These are phyloP conservation scores for Diaporthe citrichinensis DNA, from an alignment of 2,329 filamentous ascomycete species.

Conservation along the genomic window DNA sequence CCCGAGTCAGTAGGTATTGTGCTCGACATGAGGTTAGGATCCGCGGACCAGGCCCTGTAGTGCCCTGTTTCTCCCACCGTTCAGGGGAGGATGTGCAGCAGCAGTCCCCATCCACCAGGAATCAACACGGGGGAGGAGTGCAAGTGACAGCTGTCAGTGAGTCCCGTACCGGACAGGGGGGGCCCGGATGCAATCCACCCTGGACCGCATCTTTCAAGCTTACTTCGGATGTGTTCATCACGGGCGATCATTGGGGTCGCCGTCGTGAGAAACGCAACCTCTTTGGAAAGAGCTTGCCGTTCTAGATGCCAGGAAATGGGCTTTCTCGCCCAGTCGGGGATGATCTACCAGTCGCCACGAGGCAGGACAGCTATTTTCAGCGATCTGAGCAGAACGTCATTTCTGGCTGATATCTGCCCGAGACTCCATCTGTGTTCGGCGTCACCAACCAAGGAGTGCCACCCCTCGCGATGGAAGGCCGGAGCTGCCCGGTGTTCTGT, in stretches of 20 bases:
- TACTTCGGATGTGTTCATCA: slow-evolving; percentile 33
- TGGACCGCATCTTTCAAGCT: slow-evolving; percentile 37
- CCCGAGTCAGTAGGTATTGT: slow-evolving; percentile 32
- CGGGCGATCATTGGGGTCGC: slow-evolving; percentile 22
- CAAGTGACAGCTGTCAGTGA: slow-evolving; percentile 42
- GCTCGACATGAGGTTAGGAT: slow-evolving; percentile 20
- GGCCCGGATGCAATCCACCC: slow-evolving; percentile 10
- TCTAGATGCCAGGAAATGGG: slow-evolving; percentile 19
- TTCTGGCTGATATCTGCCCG: slow-evolving; percentile 6
- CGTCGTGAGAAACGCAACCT: slow-evolving; percentile 3
- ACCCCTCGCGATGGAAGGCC: background rate
- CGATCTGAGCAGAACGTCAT: slow-evolving; percentile 15
- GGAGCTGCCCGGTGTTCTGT: background rate
- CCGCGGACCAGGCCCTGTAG: background rate
- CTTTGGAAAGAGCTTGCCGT: background rate
- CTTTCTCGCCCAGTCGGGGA: slow-evolving; percentile 2
- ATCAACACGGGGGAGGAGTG: slow-evolving; percentile 21
- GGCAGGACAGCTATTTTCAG: background rate
- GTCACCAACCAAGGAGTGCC: background rate
- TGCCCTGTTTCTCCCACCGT: background rate
- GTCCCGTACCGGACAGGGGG: slow-evolving; percentile 33
- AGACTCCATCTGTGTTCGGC: background rate
- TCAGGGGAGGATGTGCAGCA: slow-evolving; percentile 3
- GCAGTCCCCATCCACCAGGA: background rate
- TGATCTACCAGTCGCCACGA: slow-evolving; percentile 14